These are phyloP conservation scores for Cenococcum geophilum DNA, from an alignment of 495 filamentous ascomycete species.

Conservation along the genomic window DNA sequence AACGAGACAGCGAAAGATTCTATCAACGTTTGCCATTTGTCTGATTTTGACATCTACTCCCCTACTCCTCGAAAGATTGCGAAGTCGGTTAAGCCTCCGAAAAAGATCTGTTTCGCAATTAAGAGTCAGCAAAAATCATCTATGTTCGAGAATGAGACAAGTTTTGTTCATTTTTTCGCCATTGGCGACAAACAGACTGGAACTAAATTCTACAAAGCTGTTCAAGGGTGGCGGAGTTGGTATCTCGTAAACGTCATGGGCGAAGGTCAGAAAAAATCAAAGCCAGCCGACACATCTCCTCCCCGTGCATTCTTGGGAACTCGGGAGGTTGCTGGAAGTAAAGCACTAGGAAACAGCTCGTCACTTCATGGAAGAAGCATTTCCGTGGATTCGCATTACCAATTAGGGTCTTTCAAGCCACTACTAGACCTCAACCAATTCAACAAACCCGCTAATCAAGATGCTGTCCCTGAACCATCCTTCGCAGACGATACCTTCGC, in stretches of 20 bases:
- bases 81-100: conserved; percentile 46
- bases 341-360: conserved; percentile 39
- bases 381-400: conserved; percentile 42
- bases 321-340: conserved; percentile 25
- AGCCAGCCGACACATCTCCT: conserved; percentile 18
- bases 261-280: conserved; percentile 42
- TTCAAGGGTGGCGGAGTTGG: conserved; percentile 85
- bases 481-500: conserved; percentile 16
- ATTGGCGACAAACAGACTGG: conserved; percentile 65
- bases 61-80: conserved; percentile 54
- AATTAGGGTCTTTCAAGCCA: conserved; percentile 53
- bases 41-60: conserved; percentile 88
- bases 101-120: conserved; percentile 73
- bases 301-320: not conserved
- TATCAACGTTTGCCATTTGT: conserved; percentile 72
- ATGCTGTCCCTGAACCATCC: not conserved
- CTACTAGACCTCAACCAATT: conserved; percentile 49
- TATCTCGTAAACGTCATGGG: conserved; percentile 67
- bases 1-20: conserved; percentile 58
- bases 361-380: conserved; percentile 12
- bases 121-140: conserved; percentile 89
- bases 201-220: conserved; percentile 57
- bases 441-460: conserved; percentile 15
- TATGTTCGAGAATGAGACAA: conserved; percentile 73
- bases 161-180: conserved; percentile 87